Conservation (phyloP, 2,329 filamentous ascomycete genomes). For the Cercospora nicotianae region DNA sequence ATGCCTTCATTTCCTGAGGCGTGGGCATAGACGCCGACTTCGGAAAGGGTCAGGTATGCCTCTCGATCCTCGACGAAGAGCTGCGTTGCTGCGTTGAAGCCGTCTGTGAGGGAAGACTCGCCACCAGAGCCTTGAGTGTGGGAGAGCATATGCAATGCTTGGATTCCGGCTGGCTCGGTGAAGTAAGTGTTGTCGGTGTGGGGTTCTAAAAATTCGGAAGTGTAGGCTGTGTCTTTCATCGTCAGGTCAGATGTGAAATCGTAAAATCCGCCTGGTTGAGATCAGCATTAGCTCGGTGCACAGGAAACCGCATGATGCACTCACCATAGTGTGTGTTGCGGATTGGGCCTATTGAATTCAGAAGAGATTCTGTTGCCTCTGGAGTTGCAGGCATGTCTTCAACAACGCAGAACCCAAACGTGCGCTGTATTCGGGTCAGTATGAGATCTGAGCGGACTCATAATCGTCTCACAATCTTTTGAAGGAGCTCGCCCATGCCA, state of each 20-base stretch:
- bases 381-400: constrained; percentile 67
- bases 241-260: constrained; percentile 90
- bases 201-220: constrained; percentile 73
- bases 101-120: constrained; percentile 79
- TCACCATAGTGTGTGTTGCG: constrained; percentile 80
- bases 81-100: constrained; percentile 68
- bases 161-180: constrained; percentile 83
- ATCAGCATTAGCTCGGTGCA: background rate
- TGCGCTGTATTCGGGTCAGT: constrained; percentile 38
- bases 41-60: constrained; percentile 60
- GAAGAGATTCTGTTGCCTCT: constrained; percentile 68
- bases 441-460: background rate
- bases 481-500: constrained; percentile 33
- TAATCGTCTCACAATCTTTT: constrained; percentile 23
- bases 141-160: constrained; percentile 88
- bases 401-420: constrained; percentile 76
- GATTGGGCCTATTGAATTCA: constrained; percentile 82
- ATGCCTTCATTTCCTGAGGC: constrained; percentile 85
- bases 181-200: constrained; percentile 98
- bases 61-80: constrained; percentile 56
- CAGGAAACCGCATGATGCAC: background rate
- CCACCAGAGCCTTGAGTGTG: constrained; percentile 72
- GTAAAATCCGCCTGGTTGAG: constrained; percentile 60
- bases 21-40: constrained; percentile 68
- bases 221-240: constrained; percentile 70